Percentiles rank a stretch among this genome's conserved stretches.
Evolutionary conservation across 2,329 filamentous ascomycete species (phyloP).

Genomic region (Thelonectria blattea): DNA sequence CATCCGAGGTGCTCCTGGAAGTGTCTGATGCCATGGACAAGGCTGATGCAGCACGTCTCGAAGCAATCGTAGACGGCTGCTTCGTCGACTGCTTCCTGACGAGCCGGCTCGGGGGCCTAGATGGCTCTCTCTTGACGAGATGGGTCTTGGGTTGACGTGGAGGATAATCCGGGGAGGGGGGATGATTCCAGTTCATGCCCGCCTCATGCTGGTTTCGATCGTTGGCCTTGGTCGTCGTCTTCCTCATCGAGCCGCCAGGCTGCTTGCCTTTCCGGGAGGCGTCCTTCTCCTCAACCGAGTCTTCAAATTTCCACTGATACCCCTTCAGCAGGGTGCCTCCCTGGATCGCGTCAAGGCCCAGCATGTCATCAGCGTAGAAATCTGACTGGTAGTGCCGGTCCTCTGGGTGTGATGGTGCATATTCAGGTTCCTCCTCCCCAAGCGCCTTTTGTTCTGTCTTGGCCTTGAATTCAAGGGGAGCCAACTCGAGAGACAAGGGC

Average conservation of each 20-base stretch:
- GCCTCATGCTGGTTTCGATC: conserved; percentile 64
- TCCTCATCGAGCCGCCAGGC: conserved; percentile 59
- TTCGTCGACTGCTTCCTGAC: conserved; percentile 21
- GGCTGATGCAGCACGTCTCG: conserved; percentile 61
- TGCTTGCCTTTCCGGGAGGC: conserved; percentile 67
- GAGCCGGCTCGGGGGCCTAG: conserved; percentile 4
- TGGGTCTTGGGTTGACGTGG: conserved; percentile 12
- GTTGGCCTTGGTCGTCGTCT: conserved; percentile 63
- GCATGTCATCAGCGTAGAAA: conserved; percentile 63
- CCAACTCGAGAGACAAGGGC: conserved; percentile 58
- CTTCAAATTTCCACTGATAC: conserved; percentile 66
- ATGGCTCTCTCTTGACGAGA: conserved; percentile 8
- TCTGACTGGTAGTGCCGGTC: conserved; percentile 74
- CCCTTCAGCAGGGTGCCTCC: conserved; percentile 65
- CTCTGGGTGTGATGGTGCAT: conserved; percentile 77
- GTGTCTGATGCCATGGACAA: conserved; percentile 50
- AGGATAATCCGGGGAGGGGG: conserved; percentile 17
- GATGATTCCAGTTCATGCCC: too few relatives aligned
- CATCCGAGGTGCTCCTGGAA: conserved; percentile 22
- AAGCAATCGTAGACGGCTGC: conserved; percentile 41
- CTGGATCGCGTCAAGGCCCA: conserved; percentile 65
- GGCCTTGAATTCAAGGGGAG: conserved; percentile 66
- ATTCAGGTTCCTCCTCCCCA: conserved; percentile 78
- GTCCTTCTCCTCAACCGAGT: conserved; percentile 71
- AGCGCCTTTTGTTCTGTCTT: conserved; percentile 58